Conservation (phyloP, 1,284 basidiomycete genomes). For the Baeospora myosura region DNA sequence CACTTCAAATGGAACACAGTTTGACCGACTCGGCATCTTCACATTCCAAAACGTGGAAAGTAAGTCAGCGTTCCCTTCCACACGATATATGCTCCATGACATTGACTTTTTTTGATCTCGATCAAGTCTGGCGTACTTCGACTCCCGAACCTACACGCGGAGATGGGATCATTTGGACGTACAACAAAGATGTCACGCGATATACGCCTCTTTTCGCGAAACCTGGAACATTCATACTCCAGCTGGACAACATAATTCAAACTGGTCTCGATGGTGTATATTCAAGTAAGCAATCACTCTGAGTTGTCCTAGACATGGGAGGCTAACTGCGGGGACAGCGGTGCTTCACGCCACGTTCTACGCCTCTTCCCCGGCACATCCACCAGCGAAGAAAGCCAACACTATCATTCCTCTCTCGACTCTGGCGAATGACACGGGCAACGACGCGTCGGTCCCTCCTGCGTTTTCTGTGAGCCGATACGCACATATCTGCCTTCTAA, state of each 20-base stretch:
- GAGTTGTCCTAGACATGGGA: conserved; percentile 2
- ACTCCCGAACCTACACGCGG: conserved; percentile 66
- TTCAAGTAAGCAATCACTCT: conserved; percentile 38
- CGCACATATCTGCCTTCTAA: neutral
- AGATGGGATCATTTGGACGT: conserved; percentile 73
- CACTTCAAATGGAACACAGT: conserved; percentile 75
- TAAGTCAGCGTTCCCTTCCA: no score
- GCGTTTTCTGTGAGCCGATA: conserved; percentile 51
- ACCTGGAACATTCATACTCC: conserved; percentile 60
- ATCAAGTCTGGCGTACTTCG: conserved; percentile 67
- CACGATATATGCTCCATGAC: neutral
- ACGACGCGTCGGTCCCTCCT: conserved; percentile 67
- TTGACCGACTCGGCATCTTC: conserved; percentile 65
- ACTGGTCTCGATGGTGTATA: conserved; percentile 57
- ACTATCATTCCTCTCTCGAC: conserved; percentile 65
- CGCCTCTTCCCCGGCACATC: conserved; percentile 45
- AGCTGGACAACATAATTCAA: conserved; percentile 64
- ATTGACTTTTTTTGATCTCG: neutral
- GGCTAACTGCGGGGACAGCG: conserved; percentile 32
- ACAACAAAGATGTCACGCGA: conserved; percentile 68
- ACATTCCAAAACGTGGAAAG: conserved; percentile 73
- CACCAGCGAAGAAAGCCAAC: conserved; percentile 53
- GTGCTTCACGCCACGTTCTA: conserved; percentile 65
- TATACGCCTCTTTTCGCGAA: conserved; percentile 64
- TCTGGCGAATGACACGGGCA: conserved; percentile 51